Evolutionary conservation across 371 early-diverging fungal species (phyloP).

Genomic region (Synchytrium microbalum): DNA sequence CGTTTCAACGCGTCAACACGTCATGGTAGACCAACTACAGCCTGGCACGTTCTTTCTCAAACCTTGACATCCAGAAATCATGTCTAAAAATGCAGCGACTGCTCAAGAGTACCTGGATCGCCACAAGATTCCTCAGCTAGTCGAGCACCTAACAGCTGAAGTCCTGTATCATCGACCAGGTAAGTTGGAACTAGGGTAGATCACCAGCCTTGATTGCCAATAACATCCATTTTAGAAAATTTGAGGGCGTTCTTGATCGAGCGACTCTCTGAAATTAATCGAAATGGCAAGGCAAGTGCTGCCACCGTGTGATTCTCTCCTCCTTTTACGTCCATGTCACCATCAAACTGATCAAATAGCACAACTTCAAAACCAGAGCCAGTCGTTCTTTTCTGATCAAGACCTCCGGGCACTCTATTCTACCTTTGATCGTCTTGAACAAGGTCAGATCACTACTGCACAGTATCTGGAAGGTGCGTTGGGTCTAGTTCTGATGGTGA

Average conservation of each 20-base stretch:
- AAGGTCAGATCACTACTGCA: conserved; percentile 29
- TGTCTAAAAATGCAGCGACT: conserved; percentile 12
- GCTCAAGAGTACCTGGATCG: conserved; percentile 29
- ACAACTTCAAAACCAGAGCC: conserved; percentile 27
- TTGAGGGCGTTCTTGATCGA: conserved; percentile 31
- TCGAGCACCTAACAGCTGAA: conserved; percentile 29
- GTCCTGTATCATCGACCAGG: conserved; percentile 29
- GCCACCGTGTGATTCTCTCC: neutral
- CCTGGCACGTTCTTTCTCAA: neutral
- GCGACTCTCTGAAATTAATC: conserved; percentile 31
- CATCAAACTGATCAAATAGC: neutral
- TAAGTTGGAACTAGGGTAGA: conserved; percentile 7
- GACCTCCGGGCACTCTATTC: conserved; percentile 31
- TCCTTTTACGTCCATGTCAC: neutral
- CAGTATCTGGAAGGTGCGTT: conserved; percentile 31
- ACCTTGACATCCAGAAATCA: neutral
- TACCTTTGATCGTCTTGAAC: conserved; percentile 31
- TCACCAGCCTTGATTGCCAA: neutral
- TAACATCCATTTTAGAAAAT: conserved; percentile 15
- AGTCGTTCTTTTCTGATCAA: conserved; percentile 28
- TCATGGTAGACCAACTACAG: too few relatives aligned
- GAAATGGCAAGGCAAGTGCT: conserved; percentile 16
- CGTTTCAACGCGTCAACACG: too few relatives aligned
- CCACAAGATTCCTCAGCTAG: conserved; percentile 27
- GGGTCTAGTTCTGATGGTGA: neutral